Base-by-base conservation (phyloP, 140 eudicot species). In the Bidens hawaiensis region DNA sequence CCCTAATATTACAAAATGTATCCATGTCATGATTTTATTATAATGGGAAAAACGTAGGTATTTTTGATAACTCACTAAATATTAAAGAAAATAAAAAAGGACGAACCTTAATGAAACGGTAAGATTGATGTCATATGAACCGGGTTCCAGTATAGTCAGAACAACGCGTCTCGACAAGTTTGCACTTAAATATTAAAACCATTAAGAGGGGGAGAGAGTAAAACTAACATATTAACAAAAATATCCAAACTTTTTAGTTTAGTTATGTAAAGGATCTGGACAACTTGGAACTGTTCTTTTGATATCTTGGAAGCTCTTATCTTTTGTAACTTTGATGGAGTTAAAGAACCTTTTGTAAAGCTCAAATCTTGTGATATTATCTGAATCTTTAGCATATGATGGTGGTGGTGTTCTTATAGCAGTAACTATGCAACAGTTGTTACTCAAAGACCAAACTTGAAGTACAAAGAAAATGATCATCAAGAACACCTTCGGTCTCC, bases 181-280 rank as follows among this genome's bases (percentile, higher is more conserved):
- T 10, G 8, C 38, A 31, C 38, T 2, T 10, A 25, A 22, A 34
- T 24, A 19, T 18, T 38, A 33, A 71, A 62, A n/a, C n/a, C n/a
- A n/a, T n/a, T n/a, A 9, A 34, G n/a, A 36, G 42, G 11, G 42
- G 13, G 15, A 38, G 43, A 38, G 43, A 17, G 46, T 46, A 34
- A 71, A 64, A 46, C 65, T 33, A 49, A 49, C 22, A 58, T 13
- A 59, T 22, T 46, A 57, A 53, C 50, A 75, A 42, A 52, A 16
- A 15, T 49, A 19, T 56, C 60, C 48, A 10, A 21, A 19, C 45
- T 78, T 55, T 47, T 78, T 81, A 68, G 79, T 47, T 78, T 81
- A 68, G 79, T 90, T 90, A 79, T 90, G 97, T 18, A 90, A 88
- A 83, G 95, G 90, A 87, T 90, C 97, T 75, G 97, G 97, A 74